Evolutionary conservation across 83 land plant genomes (phyloP).

Genomic region (Larix sibirica): DNA sequence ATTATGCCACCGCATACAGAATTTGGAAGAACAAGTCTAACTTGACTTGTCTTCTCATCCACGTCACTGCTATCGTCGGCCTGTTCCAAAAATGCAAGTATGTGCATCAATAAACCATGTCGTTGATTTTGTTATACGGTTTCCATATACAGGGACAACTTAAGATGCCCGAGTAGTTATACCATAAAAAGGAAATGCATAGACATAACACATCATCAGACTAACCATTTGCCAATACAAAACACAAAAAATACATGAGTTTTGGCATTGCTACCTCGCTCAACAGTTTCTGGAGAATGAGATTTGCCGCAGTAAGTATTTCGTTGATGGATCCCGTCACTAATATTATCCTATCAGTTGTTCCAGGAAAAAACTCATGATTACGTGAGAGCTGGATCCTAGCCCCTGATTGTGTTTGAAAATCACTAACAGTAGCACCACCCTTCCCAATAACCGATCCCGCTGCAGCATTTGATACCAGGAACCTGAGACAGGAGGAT

Average conservation of each 20-base stretch:
- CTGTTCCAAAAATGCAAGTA: conserved; percentile 20
- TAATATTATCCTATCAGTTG: conserved; percentile 81
- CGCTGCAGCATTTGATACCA: conserved; percentile 88
- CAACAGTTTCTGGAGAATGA: conserved; percentile 66
- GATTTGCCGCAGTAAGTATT: conserved; percentile 70
- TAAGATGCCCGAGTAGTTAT: not conserved
- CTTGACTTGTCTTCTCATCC: conserved; percentile 55
- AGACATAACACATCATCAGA: too few species aligned
- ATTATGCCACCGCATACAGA: conserved; percentile 90
- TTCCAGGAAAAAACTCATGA: conserved; percentile 93
- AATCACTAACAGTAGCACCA: conserved; percentile 87
- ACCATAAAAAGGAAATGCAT: too few species aligned
- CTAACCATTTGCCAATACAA: not conserved
- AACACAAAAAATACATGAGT: not conserved
- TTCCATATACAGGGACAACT: not conserved
- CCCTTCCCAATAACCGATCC: conserved; percentile 98
- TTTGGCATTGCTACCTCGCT: conserved; percentile 58
- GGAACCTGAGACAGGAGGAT: conserved; percentile 66
- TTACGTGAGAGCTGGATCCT: conserved; percentile 89
- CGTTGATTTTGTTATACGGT: too few species aligned
- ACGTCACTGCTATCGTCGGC: conserved; percentile 57
- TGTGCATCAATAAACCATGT: not conserved
- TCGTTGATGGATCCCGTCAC: conserved; percentile 70
- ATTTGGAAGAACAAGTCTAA: conserved; percentile 88
- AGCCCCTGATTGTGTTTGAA: conserved; percentile 89